A percentile compares a stretch with the other conserved stretches of the same genome.
Conservation (phyloP, 306 rosid species). For the Fragaria iinumae region DNA sequence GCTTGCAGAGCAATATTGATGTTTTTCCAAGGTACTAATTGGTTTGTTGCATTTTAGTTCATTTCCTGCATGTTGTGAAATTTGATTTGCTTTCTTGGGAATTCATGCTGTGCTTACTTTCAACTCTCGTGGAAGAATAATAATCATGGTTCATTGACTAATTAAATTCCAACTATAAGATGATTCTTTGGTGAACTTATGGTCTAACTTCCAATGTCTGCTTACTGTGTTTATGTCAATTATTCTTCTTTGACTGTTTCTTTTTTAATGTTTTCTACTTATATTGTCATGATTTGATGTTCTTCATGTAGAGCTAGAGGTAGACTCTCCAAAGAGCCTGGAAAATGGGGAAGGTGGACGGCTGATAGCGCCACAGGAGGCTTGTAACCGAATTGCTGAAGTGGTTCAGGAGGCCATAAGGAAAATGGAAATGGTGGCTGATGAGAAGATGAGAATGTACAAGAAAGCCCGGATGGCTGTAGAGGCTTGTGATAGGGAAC, state of each 20-base stretch:
- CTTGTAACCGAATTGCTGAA: conserved; percentile 88
- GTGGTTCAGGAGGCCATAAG: conserved; percentile 94
- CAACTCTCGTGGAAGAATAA: neutral
- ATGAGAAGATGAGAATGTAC: conserved; percentile 94
- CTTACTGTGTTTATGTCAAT: neutral
- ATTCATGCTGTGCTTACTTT: neutral
- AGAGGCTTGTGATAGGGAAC: conserved; percentile 80
- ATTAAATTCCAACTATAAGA: neutral
- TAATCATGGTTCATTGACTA: neutral
- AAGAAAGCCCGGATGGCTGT: conserved; percentile 89
- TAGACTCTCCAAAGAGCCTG: conserved; percentile 63
- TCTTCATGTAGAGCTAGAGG: conserved; percentile 76
- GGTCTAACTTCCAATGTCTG: neutral
- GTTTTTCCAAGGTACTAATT: conserved; percentile 75
- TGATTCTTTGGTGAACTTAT: neutral
- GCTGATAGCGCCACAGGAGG: conserved; percentile 91
- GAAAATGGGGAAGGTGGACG: conserved; percentile 88
- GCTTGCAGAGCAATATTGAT: conserved; percentile 76
- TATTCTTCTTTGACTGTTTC: neutral
- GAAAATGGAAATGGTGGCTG: conserved; percentile 98
- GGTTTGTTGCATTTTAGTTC: conserved; percentile 10
- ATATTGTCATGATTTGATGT: conserved; percentile 8
- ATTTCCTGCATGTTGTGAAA: neutral
- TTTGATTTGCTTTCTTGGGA: neutral
- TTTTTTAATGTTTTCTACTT: neutral